These are phyloP conservation scores for Verticillium dahliae DNA, from an alignment of 2,329 filamentous ascomycete species.

Conservation along the genomic window DNA sequence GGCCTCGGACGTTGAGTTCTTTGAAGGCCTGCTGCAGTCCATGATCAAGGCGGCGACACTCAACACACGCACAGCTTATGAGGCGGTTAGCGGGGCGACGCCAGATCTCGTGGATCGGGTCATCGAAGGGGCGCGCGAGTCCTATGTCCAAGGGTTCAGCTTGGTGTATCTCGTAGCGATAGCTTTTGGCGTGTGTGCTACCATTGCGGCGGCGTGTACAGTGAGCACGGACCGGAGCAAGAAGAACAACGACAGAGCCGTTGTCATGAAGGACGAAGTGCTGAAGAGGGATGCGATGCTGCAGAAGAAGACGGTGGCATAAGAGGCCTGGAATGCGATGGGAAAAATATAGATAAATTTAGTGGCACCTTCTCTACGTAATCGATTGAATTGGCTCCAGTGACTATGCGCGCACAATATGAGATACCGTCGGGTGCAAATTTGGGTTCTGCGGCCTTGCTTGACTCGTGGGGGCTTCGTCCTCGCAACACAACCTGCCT, in stretches of 20 bases:
- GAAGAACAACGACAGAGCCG: constrained; percentile 20
- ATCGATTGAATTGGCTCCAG: no score
- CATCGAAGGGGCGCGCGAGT: constrained; percentile 19
- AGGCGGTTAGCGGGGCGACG: constrained; percentile 18
- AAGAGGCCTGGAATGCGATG: neutral
- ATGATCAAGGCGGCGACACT: constrained; percentile 20
- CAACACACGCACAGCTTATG: constrained; percentile 25
- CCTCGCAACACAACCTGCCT: no score
- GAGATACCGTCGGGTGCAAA: no score
- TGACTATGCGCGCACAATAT: no score
- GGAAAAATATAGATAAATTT: neutral
- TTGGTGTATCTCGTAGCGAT: constrained; percentile 27
- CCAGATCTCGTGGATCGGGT: constrained; percentile 17
- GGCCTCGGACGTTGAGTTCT: constrained; percentile 13
- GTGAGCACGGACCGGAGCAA: constrained; percentile 21
- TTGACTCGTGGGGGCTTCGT: no score
- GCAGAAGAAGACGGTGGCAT: constrained; percentile 5
- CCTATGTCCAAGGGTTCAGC: constrained; percentile 26
- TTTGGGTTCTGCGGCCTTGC: no score
- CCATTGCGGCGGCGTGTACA: constrained; percentile 21
- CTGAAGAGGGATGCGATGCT: constrained; percentile 7
- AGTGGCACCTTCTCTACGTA: neutral
- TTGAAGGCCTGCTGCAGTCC: constrained; percentile 9
- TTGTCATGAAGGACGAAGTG: constrained; percentile 18
- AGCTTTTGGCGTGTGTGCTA: constrained; percentile 24